Conservation (phyloP, 192 early-diverging fungal genomes). For the Coemansia sp. region DNA sequence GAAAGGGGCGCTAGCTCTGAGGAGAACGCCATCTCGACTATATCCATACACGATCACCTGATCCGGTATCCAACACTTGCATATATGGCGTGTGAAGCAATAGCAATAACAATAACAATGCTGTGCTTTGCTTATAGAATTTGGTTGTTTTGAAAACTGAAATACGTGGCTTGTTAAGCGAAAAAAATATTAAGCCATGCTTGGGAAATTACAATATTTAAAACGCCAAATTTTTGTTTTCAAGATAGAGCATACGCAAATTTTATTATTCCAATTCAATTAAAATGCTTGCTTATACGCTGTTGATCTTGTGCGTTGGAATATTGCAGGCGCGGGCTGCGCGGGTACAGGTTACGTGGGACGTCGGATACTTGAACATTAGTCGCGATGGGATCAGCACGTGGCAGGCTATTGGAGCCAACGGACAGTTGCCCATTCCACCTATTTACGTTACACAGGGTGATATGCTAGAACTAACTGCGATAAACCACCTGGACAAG, state of each 20-base stretch:
- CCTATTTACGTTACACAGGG: constrained; percentile 11
- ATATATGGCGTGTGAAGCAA: too few species aligned
- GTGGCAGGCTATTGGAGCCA: constrained; percentile 65
- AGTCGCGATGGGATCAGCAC: constrained; percentile 63
- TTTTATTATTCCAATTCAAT: background rate
- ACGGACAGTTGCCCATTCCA: constrained; percentile 61
- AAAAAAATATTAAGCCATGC: too few species aligned
- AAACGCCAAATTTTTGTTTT: too few species aligned
- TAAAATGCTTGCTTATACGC: background rate
- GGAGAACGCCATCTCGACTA: too few species aligned
- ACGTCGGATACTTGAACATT: constrained; percentile 62
- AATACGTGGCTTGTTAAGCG: too few species aligned
- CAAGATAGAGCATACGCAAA: background rate
- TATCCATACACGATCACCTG: too few species aligned
- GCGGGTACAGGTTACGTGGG: constrained; percentile 56
- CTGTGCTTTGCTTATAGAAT: too few species aligned
- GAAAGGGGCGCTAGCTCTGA: too few species aligned
- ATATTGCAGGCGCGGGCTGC: background rate
- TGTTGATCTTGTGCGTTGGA: background rate
- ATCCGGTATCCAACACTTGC: too few species aligned
- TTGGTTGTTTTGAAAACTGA: too few species aligned
- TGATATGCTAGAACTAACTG: constrained; percentile 32
- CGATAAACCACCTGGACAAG: constrained; percentile 57
- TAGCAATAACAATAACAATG: too few species aligned
- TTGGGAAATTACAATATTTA: too few species aligned